These are phyloP conservation scores for Maudiozyma saulgeensis DNA, from an alignment of 805 yeast genomes.

Conservation along the genomic window DNA sequence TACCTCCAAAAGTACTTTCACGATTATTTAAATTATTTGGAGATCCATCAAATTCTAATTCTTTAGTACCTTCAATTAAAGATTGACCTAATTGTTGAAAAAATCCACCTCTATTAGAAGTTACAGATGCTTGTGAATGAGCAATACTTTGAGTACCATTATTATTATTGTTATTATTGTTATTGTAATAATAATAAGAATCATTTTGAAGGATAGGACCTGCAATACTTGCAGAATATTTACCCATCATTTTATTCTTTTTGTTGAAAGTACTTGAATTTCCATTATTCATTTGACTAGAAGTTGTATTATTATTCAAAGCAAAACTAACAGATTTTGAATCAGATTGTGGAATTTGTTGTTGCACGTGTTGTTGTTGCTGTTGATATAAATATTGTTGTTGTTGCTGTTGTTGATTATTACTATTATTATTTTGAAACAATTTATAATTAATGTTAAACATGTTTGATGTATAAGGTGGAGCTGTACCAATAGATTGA, in stretches of 20 bases:
- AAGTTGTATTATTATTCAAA: slow-evolving; percentile 4
- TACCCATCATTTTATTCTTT: slow-evolving; percentile 12
- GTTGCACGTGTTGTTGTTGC: not conserved
- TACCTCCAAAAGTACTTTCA: not conserved
- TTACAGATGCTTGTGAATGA: not conserved
- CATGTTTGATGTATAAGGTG: slow-evolving; percentile 13
- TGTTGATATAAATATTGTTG: not conserved
- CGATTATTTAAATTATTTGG: not conserved
- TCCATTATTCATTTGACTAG: not conserved
- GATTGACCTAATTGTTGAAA: slow-evolving; percentile 29
- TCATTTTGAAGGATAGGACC: slow-evolving; percentile 10
- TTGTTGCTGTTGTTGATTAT: slow-evolving; percentile 3
- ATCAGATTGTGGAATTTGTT: slow-evolving; percentile 1
- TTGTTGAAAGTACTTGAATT: not conserved
- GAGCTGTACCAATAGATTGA: slow-evolving; percentile 27
- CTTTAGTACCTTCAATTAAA: slow-evolving; percentile 29
- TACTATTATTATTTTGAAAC: not conserved
- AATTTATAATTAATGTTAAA: slow-evolving; percentile 2
- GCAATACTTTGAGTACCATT: not conserved
- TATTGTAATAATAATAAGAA: slow-evolving; percentile 1
- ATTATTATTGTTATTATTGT: not conserved
- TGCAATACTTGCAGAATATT: slow-evolving; percentile 23
- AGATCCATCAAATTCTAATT: slow-evolving; percentile 15
- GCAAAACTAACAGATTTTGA: slow-evolving; percentile 24
- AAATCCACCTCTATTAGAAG: slow-evolving; percentile 16